Conservation (phyloP, 106 monocot species). For the Allium cepa region DNA sequence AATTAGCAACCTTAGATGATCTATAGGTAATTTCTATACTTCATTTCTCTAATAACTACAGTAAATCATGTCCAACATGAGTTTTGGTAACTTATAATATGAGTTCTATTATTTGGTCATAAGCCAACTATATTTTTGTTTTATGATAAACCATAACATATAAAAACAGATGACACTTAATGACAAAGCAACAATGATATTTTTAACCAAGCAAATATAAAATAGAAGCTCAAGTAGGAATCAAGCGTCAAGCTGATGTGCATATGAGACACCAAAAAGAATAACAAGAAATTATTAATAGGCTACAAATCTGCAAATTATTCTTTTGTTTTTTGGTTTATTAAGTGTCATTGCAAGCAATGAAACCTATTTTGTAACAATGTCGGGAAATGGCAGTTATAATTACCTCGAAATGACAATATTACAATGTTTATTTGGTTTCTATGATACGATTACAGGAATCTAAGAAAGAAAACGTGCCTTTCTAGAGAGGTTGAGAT, state of each 20-base stretch:
- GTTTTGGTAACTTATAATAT: too few relatives aligned
- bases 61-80: too few relatives aligned
- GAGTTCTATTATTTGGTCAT: too few relatives aligned
- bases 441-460: constrained; percentile 43
- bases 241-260: constrained; percentile 59
- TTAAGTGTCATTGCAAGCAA: not conserved
- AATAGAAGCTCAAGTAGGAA: constrained; percentile 87
- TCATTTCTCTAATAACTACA: too few relatives aligned
- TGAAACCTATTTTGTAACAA: not conserved
- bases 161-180: too few relatives aligned
- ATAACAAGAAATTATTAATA: constrained; percentile 74
- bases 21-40: too few relatives aligned
- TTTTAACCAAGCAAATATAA: too few relatives aligned
- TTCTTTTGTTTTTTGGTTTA: constrained; percentile 2
- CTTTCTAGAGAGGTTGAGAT: constrained; percentile 69
- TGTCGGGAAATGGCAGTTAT: not conserved
- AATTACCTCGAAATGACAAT: not conserved
- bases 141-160: too few relatives aligned
- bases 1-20: too few relatives aligned
- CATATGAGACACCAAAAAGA: constrained; percentile 64
- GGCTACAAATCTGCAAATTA: constrained; percentile 56
- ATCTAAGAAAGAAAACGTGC: constrained; percentile 72
- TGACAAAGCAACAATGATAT: too few relatives aligned
- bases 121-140: too few relatives aligned
- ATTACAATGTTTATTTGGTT: not conserved